Base-by-base conservation (phyloP, 2,329 filamentous ascomycete genomes). In the Orbilia quercus region DNA sequence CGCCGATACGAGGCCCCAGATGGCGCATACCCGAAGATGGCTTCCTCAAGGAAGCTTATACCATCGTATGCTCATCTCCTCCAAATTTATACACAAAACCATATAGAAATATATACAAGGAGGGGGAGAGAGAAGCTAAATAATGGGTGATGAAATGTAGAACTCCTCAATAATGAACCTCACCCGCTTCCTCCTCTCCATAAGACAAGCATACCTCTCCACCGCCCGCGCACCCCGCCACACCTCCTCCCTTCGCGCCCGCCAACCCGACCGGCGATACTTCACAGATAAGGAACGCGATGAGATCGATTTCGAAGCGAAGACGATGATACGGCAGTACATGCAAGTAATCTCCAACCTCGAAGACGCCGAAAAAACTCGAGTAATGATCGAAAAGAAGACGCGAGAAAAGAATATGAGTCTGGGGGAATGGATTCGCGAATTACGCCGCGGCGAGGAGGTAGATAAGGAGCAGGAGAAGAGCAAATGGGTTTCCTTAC, bases 21-120 rank as follows among this genome's bases (percentile, higher is more conserved):
- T 64, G 70, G 70, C 75, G 84, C 84, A 75, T 82, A 80, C 65
- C 77, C 84, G 53, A 82, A 85, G 91, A 97, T 80, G 90, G 90
- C 78, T 99, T 98, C 80, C 84, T 98, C 34, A 92, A 94, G 79
- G 94, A 98, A 82, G 95, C 95, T 59, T 95, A 96, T 82, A 88
- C 90, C 80, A 97, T 98, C 81, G 93, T 96, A 83, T 44, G 23
- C 3, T 7, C 2, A 7, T 36, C 16, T 57, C 31, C 20, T 16
- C 50, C n/a, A 4, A 31, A 5, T 31, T 9, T 31, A n/a, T n/a
- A n/a, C n/a, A n/a, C n/a, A n/a, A n/a, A n/a, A n/a, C n/a, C n/a
- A n/a, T n/a, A n/a, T n/a, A n/a, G 28, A 9, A 5, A 31, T 31
- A 31, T 31, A 9, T 31, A 31, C 4, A 31, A 31, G 28, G 5